A percentile compares a stretch with the other conserved stretches of the same genome.
Evolutionary conservation across 805 yeast species (phyloP).

Genomic region (Yamadazyma philogaea): DNA sequence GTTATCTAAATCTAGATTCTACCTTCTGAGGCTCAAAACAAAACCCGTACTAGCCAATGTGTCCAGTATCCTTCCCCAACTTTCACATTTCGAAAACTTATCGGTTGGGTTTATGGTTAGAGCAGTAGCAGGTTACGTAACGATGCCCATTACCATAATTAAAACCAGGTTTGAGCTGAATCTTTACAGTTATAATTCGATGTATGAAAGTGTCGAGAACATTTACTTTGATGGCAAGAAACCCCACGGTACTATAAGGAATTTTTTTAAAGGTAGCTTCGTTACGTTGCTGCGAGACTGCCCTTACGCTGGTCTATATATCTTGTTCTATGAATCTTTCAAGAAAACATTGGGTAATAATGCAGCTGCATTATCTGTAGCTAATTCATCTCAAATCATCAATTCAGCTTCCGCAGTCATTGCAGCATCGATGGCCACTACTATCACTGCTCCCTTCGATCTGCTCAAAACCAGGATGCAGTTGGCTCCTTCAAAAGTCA

Average conservation of each 20-base stretch:
- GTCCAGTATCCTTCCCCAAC: slow-evolving; percentile 53
- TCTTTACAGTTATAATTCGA: slow-evolving; percentile 62
- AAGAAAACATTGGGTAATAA: slow-evolving; percentile 41
- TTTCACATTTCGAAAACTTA: slow-evolving; percentile 67
- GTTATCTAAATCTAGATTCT: slow-evolving; percentile 58
- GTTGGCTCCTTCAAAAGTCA: slow-evolving; percentile 45
- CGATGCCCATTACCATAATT: slow-evolving; percentile 92
- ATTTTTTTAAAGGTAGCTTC: slow-evolving; percentile 83
- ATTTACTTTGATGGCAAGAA: slow-evolving; percentile 40
- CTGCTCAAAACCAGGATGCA: slow-evolving; percentile 92
- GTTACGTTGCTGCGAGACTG: slow-evolving; percentile 90
- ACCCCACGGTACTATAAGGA: slow-evolving; percentile 42
- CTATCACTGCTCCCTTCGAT: slow-evolving; percentile 92
- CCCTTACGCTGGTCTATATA: slow-evolving; percentile 93
- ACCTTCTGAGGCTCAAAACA: slow-evolving; percentile 34
- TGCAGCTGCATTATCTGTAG: not conserved
- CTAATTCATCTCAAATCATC: slow-evolving; percentile 27
- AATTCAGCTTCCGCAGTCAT: slow-evolving; percentile 74
- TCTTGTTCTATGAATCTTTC: slow-evolving; percentile 75
- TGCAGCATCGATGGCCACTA: slow-evolving; percentile 78
- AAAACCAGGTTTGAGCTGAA: slow-evolving; percentile 89
- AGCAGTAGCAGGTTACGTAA: slow-evolving; percentile 75
- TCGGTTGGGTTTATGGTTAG: slow-evolving; percentile 76
- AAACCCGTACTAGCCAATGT: slow-evolving; percentile 4
- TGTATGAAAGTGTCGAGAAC: slow-evolving; percentile 56